These are phyloP conservation scores for Hyparrhenia diplandra DNA, from an alignment of 176 grass and related monocot genomes.

Conservation along the genomic window DNA sequence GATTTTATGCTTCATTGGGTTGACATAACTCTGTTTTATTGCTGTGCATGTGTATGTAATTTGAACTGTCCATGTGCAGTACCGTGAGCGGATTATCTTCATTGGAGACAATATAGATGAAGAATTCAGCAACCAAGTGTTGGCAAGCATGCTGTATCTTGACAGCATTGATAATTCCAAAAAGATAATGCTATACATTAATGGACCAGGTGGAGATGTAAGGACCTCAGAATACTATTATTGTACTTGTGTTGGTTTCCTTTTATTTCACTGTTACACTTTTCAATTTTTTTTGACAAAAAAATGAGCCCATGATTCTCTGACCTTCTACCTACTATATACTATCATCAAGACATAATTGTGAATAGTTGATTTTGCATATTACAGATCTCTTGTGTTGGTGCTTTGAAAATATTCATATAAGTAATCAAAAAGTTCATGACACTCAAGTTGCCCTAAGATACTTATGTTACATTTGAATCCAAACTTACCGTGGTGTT, in stretches of 20 bases:
- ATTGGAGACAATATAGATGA: constrained; percentile 81
- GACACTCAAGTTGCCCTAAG: not conserved
- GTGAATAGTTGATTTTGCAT: not conserved
- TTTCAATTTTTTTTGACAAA: not conserved
- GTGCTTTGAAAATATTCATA: not conserved
- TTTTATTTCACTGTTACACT: not conserved
- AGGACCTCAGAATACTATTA: constrained; percentile 23
- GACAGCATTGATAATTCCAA: constrained; percentile 74
- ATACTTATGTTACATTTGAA: constrained; percentile 2
- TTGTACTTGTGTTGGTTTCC: not conserved
- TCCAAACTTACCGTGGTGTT: not conserved
- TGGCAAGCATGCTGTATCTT: constrained; percentile 86
- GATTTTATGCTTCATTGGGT: not conserved
- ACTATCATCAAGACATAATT: not conserved
- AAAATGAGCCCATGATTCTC: not conserved
- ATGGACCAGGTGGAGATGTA: constrained; percentile 94
- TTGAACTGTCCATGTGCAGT: constrained; percentile 46
- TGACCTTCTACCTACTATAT: not conserved
- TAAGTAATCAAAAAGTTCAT: not conserved
- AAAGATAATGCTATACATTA: constrained; percentile 86
- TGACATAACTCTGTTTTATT: not conserved
- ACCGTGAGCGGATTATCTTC: constrained; percentile 80
- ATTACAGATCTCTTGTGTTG: not conserved
- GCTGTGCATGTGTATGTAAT: not conserved
- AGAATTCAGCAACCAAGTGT: constrained; percentile 86